These are phyloP conservation scores for Aspergillus intermedius DNA, from an alignment of 2,329 filamentous ascomycete species.

Conservation along the genomic window DNA sequence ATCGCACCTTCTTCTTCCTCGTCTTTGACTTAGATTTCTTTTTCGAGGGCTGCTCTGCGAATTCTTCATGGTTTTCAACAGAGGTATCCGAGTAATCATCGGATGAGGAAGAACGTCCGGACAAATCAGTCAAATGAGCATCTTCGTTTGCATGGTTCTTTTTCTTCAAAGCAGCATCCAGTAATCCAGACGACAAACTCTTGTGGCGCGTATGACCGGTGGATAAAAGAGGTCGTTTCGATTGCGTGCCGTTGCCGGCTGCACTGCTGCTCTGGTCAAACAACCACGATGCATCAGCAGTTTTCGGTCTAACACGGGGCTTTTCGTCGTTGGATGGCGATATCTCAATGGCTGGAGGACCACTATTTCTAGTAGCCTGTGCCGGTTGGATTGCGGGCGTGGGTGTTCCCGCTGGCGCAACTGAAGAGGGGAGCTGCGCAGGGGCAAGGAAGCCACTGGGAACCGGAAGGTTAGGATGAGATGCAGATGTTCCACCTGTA, in stretches of 20 bases:
- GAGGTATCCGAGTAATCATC: slow-evolving; percentile 25
- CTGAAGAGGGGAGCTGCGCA: slow-evolving; percentile 70
- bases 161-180: slow-evolving; percentile 19
- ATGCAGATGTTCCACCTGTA: slow-evolving; percentile 7
- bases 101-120: slow-evolving; percentile 18
- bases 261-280: slow-evolving; percentile 18
- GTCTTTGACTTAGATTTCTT: slow-evolving; percentile 36
- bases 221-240: slow-evolving; percentile 37
- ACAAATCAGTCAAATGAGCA: slow-evolving; percentile 6
- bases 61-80: slow-evolving; percentile 15
- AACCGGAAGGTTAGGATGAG: slow-evolving; percentile 5
- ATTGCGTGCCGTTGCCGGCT: slow-evolving; percentile 12
- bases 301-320: slow-evolving; percentile 35
- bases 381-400: slow-evolving; percentile 59
- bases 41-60: slow-evolving; percentile 16
- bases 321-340: slow-evolving; percentile 33
- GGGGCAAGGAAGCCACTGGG: slow-evolving; percentile 11
- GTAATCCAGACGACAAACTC: slow-evolving; percentile 23
- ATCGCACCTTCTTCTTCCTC: slow-evolving; percentile 69
- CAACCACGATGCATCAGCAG: slow-evolving; percentile 36
- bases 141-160: slow-evolving; percentile 14
- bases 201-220: slow-evolving; percentile 29
- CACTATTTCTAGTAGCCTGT: slow-evolving; percentile 68
- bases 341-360: slow-evolving; percentile 48
- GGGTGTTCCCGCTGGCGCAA: slow-evolving; percentile 77